Evolutionary conservation across 73 alveolate genomes (phyloP).

Genomic region (Effrenium voratum): DNA sequence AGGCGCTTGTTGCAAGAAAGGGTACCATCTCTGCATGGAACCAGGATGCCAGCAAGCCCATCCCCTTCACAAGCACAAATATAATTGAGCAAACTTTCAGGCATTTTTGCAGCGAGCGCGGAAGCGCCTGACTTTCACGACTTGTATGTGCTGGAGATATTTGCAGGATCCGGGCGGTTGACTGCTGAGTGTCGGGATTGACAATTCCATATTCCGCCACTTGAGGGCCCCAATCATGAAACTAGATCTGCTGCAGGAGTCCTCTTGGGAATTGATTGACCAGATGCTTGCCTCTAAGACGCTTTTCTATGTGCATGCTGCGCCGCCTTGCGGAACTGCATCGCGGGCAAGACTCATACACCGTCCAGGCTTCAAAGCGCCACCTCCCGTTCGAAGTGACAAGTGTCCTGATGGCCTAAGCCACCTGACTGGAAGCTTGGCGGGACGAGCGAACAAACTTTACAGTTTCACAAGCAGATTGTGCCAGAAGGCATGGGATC

Average conservation of each 20-base stretch:
- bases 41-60: too few species aligned
- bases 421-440: background rate
- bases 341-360: too few species aligned
- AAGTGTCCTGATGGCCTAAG: background rate
- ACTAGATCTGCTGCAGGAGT: background rate
- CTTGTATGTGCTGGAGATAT: too few species aligned
- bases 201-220: background rate
- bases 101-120: too few species aligned
- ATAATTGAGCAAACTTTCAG: too few species aligned
- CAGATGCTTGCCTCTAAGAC: background rate
- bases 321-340: too few species aligned
- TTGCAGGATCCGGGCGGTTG: too few species aligned
- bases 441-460: background rate
- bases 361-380: background rate
- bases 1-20: too few species aligned
- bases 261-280: background rate
- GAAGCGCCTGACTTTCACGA: too few species aligned
- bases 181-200: too few species aligned
- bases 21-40: too few species aligned
- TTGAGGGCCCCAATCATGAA: background rate
- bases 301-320: background rate
- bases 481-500: background rate
- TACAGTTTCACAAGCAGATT: background rate
- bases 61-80: too few species aligned
- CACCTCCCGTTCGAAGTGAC: background rate